phyloP scores from a whole-genome alignment of 495 filamentous ascomycete species.

The Neurospora terricola region DNA sequence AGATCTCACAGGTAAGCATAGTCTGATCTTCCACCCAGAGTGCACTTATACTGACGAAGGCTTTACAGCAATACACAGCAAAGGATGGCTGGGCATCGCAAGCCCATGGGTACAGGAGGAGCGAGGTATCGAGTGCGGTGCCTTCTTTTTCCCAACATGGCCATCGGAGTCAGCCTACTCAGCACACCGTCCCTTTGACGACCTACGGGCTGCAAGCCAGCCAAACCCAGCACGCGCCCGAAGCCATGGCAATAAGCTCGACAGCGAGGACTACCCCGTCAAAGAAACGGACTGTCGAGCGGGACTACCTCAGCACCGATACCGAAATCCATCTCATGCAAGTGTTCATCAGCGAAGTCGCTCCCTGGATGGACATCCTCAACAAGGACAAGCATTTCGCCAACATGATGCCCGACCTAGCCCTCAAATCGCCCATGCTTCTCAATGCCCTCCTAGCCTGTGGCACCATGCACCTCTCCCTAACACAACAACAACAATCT shows the following conservation, averaged over 20 bases:
- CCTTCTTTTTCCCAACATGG: constrained; percentile 6
- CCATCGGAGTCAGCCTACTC: neutral
- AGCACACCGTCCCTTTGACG: neutral
- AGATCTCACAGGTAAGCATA: neutral
- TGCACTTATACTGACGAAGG: neutral
- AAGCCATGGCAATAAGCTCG: neutral
- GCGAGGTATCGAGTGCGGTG: constrained; percentile 20
- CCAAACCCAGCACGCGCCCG: neutral
- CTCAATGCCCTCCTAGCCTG: constrained; percentile 86
- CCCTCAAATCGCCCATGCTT: constrained; percentile 80
- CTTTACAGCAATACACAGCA: neutral
- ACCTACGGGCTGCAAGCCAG: neutral
- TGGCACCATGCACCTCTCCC: constrained; percentile 68
- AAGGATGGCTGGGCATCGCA: neutral
- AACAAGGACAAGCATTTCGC: constrained; percentile 86
- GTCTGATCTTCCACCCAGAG: neutral
- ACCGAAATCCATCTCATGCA: constrained; percentile 82
- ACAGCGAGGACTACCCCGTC: neutral
- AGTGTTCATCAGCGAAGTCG: constrained; percentile 84
- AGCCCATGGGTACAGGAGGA: constrained; percentile 16
- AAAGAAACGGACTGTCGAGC: constrained; percentile 15
- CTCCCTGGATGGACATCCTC: constrained; percentile 89
- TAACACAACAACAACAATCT: constrained; percentile 47
- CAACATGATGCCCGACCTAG: constrained; percentile 67
- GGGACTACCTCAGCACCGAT: constrained; percentile 52